Percentiles rank a stretch among this genome's conserved stretches.
phyloP scores from a whole-genome alignment of 2,329 filamentous ascomycete species.

The Penicillium sp. region DNA sequence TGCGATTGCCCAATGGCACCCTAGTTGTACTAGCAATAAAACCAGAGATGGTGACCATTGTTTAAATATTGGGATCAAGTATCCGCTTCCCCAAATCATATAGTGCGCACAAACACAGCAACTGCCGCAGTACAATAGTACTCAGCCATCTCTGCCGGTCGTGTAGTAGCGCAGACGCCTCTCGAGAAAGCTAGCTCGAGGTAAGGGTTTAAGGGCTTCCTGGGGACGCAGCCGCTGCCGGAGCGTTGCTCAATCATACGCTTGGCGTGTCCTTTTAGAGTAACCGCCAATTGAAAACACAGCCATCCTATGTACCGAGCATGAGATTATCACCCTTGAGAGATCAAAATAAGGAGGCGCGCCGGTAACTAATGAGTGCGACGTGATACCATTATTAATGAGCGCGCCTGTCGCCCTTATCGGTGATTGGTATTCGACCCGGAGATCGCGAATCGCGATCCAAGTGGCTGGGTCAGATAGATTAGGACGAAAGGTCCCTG shows the following conservation, averaged over 20 bases:
- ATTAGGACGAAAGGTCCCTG: not conserved
- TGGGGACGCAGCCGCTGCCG: slow-evolving; percentile 1
- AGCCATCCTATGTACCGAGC: slow-evolving; percentile 4
- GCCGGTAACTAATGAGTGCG: not conserved
- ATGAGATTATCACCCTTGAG: not conserved
- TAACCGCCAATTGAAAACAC: slow-evolving; percentile 20
- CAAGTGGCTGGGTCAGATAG: slow-evolving; percentile 6
- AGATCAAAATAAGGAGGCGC: not conserved
- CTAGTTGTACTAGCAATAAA: slow-evolving; percentile 6
- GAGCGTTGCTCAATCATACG: slow-evolving; percentile 18
- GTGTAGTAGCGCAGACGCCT: not conserved
- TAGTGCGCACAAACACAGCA: not conserved
- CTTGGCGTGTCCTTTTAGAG: slow-evolving; percentile 15
- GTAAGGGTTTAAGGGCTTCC: slow-evolving; percentile 10
- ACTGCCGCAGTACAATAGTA: not conserved
- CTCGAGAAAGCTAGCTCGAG: slow-evolving; percentile 10
- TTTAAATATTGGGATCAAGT: not conserved
- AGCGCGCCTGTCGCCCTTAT: not conserved
- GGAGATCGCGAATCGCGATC: slow-evolving; percentile 6
- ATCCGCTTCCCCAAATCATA: not conserved
- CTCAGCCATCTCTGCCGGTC: not conserved
- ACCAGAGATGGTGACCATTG: slow-evolving; percentile 1
- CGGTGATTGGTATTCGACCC: not conserved
- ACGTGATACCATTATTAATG: not conserved
- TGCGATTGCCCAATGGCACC: slow-evolving; percentile 1